phyloP scores from a whole-genome alignment of 805 yeast genomes.

The Candida alai region DNA sequence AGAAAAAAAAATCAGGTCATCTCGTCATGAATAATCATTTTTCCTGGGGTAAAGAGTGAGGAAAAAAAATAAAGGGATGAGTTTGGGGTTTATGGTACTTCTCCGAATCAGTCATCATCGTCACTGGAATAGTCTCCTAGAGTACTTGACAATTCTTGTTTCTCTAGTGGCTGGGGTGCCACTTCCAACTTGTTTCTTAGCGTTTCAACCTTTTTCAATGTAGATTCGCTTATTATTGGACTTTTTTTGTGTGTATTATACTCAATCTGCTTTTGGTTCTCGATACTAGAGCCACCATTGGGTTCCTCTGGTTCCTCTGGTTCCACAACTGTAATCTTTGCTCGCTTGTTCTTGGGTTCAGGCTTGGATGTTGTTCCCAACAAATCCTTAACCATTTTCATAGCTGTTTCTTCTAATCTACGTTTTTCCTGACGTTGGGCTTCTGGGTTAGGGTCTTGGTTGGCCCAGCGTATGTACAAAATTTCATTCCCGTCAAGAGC shows the following conservation, averaged over 20 bases:
- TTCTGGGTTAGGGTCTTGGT: conserved; percentile 77
- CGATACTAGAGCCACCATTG: conserved; percentile 5
- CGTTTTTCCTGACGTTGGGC: conserved; percentile 50
- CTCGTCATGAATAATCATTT: no score
- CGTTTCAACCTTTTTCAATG: conserved; percentile 14
- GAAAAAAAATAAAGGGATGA: no score
- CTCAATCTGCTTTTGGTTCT: not conserved
- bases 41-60: no score
- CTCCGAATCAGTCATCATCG: no score
- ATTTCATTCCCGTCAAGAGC: conserved; percentile 64
- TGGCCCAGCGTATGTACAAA: conserved; percentile 80
- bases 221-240: conserved; percentile 12
- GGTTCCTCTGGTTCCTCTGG: conserved; percentile 16
- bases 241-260: not conserved
- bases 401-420: conserved; percentile 48
- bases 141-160: conserved; percentile 10
- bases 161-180: conserved; percentile 3
- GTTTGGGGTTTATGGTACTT: no score
- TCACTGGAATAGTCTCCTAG: conserved; percentile 29
- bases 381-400: conserved; percentile 48
- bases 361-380: conserved; percentile 21
- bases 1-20: not conserved
- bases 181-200: conserved; percentile 8
- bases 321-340: conserved; percentile 4
- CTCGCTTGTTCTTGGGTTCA: conserved; percentile 17